Evolutionary conservation across 2,329 filamentous ascomycete genomes (phyloP).

Genomic region (Fusarium sp.): DNA sequence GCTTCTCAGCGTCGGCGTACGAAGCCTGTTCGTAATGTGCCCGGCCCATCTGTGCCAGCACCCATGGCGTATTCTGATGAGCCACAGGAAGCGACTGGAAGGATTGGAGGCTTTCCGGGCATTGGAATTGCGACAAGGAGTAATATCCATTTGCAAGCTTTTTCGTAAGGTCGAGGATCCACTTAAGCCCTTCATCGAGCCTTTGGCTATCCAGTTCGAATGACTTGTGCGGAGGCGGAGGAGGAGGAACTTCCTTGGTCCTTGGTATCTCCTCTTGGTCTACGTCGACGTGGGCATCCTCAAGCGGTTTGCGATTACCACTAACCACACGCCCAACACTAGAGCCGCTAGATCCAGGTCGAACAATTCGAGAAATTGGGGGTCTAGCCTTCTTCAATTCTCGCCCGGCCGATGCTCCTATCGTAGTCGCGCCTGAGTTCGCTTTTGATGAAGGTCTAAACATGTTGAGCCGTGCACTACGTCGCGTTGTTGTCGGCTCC

Average conservation of each 20-base stretch:
- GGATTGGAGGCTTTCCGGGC: constrained; percentile 78
- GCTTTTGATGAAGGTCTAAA: constrained; percentile 77
- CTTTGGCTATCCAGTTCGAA: constrained; percentile 67
- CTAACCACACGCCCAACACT: constrained; percentile 89
- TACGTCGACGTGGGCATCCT: constrained; percentile 74
- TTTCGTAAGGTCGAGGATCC: constrained; percentile 81
- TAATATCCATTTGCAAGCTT: constrained; percentile 86
- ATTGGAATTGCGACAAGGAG: constrained; percentile 80
- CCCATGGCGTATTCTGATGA: constrained; percentile 93
- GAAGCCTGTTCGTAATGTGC: constrained; percentile 91
- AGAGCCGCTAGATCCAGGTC: constrained; percentile 72
- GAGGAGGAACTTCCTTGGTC: constrained; percentile 56
- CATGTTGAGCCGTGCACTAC: constrained; percentile 76
- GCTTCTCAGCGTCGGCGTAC: constrained; percentile 87
- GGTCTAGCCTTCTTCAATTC: constrained; percentile 88
- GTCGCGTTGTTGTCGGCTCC: constrained; percentile 67
- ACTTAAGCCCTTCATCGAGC: constrained; percentile 79
- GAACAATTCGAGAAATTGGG: constrained; percentile 72
- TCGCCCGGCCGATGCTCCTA: constrained; percentile 68
- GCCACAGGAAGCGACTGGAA: constrained; percentile 76
- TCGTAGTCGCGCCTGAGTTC: constrained; percentile 65
- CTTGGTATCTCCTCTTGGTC: constrained; percentile 72
- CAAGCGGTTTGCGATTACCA: constrained; percentile 82
- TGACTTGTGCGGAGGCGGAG: constrained; percentile 53
- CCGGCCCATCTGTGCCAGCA: constrained; percentile 88